Evolutionary conservation across 345 rosid genomes (phyloP).

Genomic region (Gossypium mustelinum): DNA sequence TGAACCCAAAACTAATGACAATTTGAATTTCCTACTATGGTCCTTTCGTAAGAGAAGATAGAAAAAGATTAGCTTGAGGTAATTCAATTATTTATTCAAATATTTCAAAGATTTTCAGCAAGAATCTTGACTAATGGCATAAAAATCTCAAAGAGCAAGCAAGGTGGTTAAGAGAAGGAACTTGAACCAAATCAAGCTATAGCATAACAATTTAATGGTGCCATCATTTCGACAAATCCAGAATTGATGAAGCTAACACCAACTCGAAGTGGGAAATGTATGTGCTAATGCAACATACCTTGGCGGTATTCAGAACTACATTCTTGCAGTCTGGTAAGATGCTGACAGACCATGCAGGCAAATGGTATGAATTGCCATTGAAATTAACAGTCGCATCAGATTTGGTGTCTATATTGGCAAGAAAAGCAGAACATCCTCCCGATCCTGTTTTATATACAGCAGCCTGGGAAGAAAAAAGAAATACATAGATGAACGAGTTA

Average conservation of each 20-base stretch:
- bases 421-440: conserved; percentile 77
- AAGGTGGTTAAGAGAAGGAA: neutral
- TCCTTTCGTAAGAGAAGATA: neutral
- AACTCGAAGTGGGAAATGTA: neutral
- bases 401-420: conserved; percentile 58
- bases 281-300: conserved; percentile 46
- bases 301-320: conserved; percentile 82
- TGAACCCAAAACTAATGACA: neutral
- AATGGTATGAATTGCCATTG: conserved; percentile 58
- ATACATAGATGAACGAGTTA: neutral
- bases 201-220: neutral
- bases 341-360: conserved; percentile 98
- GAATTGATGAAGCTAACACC: neutral
- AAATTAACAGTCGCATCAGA: conserved; percentile 65
- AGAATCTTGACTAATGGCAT: conserved; percentile 4
- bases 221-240: neutral
- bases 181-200: neutral
- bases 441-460: conserved; percentile 65
- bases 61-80: neutral
- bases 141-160: neutral
- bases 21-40: neutral
- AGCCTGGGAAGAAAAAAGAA: conserved; percentile 44
- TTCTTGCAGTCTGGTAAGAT: conserved; percentile 94
- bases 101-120: neutral
- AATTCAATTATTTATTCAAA: neutral